phyloP scores from a whole-genome alignment of 176 grass and related monocot species.

The Alopecurus myosuroides region DNA sequence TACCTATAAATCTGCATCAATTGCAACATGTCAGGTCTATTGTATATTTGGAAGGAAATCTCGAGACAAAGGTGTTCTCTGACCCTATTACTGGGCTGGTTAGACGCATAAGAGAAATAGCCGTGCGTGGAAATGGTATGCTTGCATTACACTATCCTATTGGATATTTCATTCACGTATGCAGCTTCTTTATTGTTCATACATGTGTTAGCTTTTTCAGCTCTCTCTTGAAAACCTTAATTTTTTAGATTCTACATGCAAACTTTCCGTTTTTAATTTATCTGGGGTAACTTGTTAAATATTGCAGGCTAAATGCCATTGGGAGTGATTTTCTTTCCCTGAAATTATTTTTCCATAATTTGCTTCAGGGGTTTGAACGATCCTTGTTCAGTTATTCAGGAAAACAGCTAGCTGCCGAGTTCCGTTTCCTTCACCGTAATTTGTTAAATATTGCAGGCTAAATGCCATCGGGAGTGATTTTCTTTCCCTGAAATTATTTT shows the following conservation, averaged over 20 bases:
- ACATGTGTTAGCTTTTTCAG: not conserved
- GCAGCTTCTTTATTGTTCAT: not conserved
- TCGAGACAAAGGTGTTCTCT: slow-evolving; percentile 85
- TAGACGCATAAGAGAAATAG: slow-evolving; percentile 95
- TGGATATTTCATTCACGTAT: not conserved
- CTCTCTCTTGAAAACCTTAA: not conserved
- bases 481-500: not conserved
- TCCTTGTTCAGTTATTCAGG: not conserved
- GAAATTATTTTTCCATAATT: not conserved
- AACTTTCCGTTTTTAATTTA: not conserved
- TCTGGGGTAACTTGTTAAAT: not conserved
- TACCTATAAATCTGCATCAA: slow-evolving; percentile 9
- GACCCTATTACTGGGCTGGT: slow-evolving; percentile 82
- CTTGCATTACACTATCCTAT: not conserved
- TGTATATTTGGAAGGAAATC: slow-evolving; percentile 93
- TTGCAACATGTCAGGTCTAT: slow-evolving; percentile 54
- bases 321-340: not conserved
- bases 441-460: not conserved
- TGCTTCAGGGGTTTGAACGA: not conserved
- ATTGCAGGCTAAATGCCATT: not conserved
- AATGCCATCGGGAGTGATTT: not conserved
- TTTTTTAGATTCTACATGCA: not conserved
- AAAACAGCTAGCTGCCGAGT: not conserved
- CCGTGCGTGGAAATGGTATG: slow-evolving; percentile 72
- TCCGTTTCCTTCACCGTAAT: not conserved